A percentile compares a stretch with the other conserved stretches of the same genome.
phyloP scores from a whole-genome alignment of 108 stramenopile species.

The Skeletonema tropicum region DNA sequence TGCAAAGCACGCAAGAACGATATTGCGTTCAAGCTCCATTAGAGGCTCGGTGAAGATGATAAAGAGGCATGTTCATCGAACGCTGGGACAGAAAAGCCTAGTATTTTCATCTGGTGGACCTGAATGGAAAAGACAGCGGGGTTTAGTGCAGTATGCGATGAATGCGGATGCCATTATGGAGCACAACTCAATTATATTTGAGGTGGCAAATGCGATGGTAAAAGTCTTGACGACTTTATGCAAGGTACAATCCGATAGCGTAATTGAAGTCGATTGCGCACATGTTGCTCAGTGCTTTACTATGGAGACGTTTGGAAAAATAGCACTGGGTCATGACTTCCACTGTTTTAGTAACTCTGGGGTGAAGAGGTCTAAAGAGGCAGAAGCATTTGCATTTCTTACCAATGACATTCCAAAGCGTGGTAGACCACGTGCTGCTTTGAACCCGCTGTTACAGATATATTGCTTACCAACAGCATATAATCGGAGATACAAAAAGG shows the following conservation, averaged over 20 bases:
- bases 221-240: not conserved
- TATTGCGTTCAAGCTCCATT: not conserved
- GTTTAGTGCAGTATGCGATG: not conserved
- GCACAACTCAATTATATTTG: not conserved
- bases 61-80: not conserved
- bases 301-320: not conserved
- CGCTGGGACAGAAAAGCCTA: not conserved
- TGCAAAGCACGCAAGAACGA: slow-evolving; percentile 2
- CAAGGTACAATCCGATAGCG: not conserved
- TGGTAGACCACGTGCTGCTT: not conserved
- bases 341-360: not conserved
- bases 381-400: not conserved
- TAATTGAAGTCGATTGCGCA: not conserved
- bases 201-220: not conserved
- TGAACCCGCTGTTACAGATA: not conserved
- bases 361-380: not conserved
- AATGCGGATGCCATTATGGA: not conserved
- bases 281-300: not conserved
- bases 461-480: not conserved
- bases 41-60: not conserved
- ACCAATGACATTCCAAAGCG: not conserved
- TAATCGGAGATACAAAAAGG: not conserved
- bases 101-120: not conserved
- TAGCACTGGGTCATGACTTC: not conserved
- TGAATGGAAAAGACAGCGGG: not conserved